Base-by-base conservation (phyloP, 805 yeast genomes). In the Saturnispora saitoi region DNA sequence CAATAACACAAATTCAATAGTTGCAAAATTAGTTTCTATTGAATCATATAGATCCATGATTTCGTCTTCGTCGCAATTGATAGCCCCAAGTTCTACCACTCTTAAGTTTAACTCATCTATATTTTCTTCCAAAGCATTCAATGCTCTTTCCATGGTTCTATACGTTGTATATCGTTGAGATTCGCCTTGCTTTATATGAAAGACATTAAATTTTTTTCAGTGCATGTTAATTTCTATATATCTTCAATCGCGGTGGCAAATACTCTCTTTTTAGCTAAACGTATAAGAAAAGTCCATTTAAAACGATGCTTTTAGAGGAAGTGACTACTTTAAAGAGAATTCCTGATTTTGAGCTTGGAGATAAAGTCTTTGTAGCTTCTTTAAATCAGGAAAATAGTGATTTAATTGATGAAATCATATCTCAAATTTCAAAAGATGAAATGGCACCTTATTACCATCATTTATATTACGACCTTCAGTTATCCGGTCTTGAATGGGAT, bases 261-360 rank as follows among this genome's bases (percentile, higher is more conserved):
- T 19, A 44, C 22, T 17, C 20, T 14, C 24, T 39, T 45, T 4
- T 39, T 11, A 9, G 30, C 14, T 24, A 9, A 30, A 34, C 14
- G 4, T 17, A 17, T 8, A 34, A 12, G 14, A 17, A 17, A 34
- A 6, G n/a, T 31, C 15, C n/a, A 11, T 19, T 24, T 8, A 24
- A 30, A 39, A 22, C 11, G 32, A 47, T 43, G 50, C 29, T 43
- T 24, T 24, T 47, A 7, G 56, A 49, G 9, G 51, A 43, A 7
- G 47, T 32, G 1, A 50, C 52, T 2, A 48, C 50, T 8, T 68
- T 76, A 31, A 72, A 77, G 37, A 74, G 77, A 57, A 77, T 87
- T 26, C 98, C 98, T 28, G 89, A 90, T 63, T 83, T 85, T 68
- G 74, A 72, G 56, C 76, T 90, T 34, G 82, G 95, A n/a, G 90